Evolutionary conservation across 1,284 basidiomycete species (phyloP), one percentile per base, ranked within the genome.

Genomic region (Schizopora paradoxa): DNA sequence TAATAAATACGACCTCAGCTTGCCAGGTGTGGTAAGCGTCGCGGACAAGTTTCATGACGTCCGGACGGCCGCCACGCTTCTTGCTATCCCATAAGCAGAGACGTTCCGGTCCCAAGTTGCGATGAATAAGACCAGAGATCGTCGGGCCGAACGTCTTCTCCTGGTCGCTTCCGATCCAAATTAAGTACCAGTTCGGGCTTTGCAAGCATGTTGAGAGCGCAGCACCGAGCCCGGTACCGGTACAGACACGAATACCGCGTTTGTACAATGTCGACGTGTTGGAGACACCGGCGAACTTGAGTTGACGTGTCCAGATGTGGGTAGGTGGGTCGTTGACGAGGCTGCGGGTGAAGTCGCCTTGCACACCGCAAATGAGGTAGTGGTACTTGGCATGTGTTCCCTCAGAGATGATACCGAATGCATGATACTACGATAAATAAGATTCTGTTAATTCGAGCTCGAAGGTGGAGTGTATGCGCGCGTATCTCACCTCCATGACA

Each of bases 291-390:
- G 66, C 66, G 42, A 70, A 68, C 66, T 85, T 85, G 19, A 83
- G 61, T 57, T 82, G 67, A 45, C 81, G 71, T 10, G 82, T 84
- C 79, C 80, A 84, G n/a, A 85, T 54, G 56, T 73, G 68, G 2
- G 67, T 74, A 11, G 82, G 82, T 27, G 78, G 78, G 51, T 80
- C 65, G 44, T 76, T 68, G 40, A 83, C 75, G 14, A 85, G 68
- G 23, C 68, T 66, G 43, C 70, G 71, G 27, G 82, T 86, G 60
- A 83, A 85, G 58, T 84, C 81, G 26, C 82, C 82, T 59, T 83
- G 79, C 1, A 83, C 80, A 41, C 81, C 82, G 54, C 77, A 81
- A 43, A 85, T 80, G 42, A 85, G 69, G 60, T 82, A 85, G 61
- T 85, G 82, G 52, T 76, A 71, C 47, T 75, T 73, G 11, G 80